phyloP scores from a whole-genome alignment of 495 filamentous ascomycete genomes.

The Trichoderma parareesei region DNA sequence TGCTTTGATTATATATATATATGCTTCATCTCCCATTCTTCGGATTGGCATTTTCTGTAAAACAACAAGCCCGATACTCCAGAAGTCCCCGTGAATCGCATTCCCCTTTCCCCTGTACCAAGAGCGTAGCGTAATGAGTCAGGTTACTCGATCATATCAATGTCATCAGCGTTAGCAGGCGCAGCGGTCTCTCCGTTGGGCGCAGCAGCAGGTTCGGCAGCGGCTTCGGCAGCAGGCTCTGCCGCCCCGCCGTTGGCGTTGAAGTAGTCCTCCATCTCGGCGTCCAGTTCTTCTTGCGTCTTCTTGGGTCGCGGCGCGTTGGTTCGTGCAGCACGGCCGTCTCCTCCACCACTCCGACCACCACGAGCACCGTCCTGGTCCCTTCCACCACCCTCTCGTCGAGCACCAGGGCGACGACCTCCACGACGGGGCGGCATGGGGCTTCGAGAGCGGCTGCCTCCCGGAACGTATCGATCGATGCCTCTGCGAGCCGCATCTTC shows the following conservation, averaged over 20 bases:
- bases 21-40: not conserved
- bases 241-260: conserved; percentile 7
- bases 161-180: conserved; percentile 17
- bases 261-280: conserved; percentile 96
- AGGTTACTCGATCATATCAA: conserved; percentile 25
- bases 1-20: not conserved
- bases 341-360: conserved; percentile 25
- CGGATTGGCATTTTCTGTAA: conserved; percentile 1
- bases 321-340: conserved; percentile 6
- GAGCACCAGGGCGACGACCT: conserved; percentile 46
- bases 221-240: conserved; percentile 13
- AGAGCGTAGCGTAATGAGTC: no score
- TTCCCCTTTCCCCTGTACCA: not conserved
- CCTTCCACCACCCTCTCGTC: conserved; percentile 31
- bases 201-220: conserved; percentile 14
- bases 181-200: not conserved
- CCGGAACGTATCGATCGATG: conserved; percentile 81
- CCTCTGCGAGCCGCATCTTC: conserved; percentile 60
- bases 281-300: conserved; percentile 87
- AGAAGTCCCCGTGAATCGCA: not conserved
- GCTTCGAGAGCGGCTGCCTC: conserved; percentile 45
- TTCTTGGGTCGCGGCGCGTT: conserved; percentile 58
- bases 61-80: not conserved
- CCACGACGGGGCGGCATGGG: conserved; percentile 37
- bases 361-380: conserved; percentile 30